Conservation (phyloP, 345 rosid genomes). For the Ricinus communis region DNA sequence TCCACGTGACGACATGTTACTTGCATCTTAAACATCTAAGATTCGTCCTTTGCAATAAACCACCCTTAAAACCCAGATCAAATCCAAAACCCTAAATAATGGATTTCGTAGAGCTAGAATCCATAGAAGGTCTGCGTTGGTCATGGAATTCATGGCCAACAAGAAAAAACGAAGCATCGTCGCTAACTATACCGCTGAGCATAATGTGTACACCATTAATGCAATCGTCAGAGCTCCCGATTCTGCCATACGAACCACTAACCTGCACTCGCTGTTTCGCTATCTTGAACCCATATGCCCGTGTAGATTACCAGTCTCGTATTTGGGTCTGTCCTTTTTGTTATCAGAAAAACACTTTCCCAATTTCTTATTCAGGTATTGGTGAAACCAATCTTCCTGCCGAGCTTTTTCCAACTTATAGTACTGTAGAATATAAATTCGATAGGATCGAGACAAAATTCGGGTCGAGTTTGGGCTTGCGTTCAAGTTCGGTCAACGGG, state of each 20-base stretch:
- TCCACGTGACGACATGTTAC: neutral
- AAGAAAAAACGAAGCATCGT: conserved; percentile 51
- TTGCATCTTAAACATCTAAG: neutral
- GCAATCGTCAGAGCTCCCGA: conserved; percentile 79
- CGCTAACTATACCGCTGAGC: conserved; percentile 70
- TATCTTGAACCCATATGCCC: conserved; percentile 82
- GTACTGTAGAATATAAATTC: conserved; percentile 66
- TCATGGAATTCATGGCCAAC: conserved; percentile 98
- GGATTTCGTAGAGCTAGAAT: conserved; percentile 90
- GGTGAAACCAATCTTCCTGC: conserved; percentile 88
- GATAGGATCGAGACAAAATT: conserved; percentile 17
- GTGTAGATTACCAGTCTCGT: conserved; percentile 85
- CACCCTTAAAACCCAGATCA: conserved; percentile 5
- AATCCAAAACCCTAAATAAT: conserved; percentile 20
- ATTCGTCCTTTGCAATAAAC: neutral
- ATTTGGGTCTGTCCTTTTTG: conserved; percentile 93
- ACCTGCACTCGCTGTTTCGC: conserved; percentile 68
- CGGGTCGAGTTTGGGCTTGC: conserved; percentile 14
- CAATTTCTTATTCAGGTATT: conserved; percentile 69
- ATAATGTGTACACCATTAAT: conserved; percentile 82
- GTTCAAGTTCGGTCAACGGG: conserved; percentile 18
- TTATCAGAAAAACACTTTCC: conserved; percentile 57
- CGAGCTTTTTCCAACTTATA: conserved; percentile 93
- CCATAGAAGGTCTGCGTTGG: conserved; percentile 93
- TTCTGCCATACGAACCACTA: conserved; percentile 81